Evolutionary conservation across 805 yeast genomes (phyloP), one percentile per base, ranked within the genome.

Genomic region (Pichia nanzhaoensis): DNA sequence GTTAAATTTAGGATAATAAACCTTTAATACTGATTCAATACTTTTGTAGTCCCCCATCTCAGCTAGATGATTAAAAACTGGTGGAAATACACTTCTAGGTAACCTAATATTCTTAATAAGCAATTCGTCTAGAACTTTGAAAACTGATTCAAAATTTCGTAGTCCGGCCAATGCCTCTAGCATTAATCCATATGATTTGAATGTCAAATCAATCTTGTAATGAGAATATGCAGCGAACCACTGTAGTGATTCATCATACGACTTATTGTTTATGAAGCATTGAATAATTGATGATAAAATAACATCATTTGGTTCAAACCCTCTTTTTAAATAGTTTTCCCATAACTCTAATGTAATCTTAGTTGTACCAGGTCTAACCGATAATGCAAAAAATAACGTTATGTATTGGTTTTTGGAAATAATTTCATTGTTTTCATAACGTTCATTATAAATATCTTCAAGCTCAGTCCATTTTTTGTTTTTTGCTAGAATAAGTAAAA

Each of bases 301-400:
- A 8, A 58, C 54, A 2, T 67, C 60, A 3, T 68, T 64, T 1
- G 87, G 86, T 4, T 49, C 54, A 55, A 78, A 67, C 1, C 70
- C 69, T 44, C 80, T 65, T 42, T 66, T 60, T 5, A 64, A 38
- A 54, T 54, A 76, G 73, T n/a, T 63, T 48, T 61, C 69, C 82
- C 46, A 84, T 14, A 61, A 40, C 10, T 56, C 55, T 17, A 55
- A 21, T 3, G 56, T 37, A 20, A 55, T 46, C 75, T 78, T 56
- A 70, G 73, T 34, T 59, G 69, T 34, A 55, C 61, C 51, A 2
- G 53, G 36, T 75, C 78, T 9, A 77, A 81, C 30, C 66, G 85
- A 80, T 48, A 84, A 63, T 0, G 84, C 78, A 43, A 67, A 62
- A 74, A 84, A 79, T 12, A 82, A 78, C 16, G 78, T 71, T 3